phyloP scores from a whole-genome alignment of 352 stramenopile species.

The Globisporangium spiculum region DNA sequence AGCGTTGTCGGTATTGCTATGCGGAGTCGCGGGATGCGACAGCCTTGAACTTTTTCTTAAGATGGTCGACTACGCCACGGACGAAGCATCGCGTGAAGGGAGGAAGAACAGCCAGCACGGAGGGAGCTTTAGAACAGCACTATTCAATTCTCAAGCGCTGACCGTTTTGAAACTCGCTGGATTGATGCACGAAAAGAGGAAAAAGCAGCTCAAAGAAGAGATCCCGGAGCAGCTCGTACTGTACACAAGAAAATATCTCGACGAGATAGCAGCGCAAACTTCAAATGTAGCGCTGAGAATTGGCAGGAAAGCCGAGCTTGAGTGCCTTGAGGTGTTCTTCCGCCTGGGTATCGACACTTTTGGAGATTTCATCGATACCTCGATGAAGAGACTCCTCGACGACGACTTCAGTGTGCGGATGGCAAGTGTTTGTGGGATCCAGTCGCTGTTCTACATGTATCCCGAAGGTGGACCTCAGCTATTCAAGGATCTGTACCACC shows the following conservation, averaged over 20 bases:
- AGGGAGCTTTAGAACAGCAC: conserved; percentile 25
- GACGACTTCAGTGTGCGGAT: conserved; percentile 53
- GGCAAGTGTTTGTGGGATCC: conserved; percentile 40
- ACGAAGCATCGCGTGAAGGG: conserved; percentile 35
- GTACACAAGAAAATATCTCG: conserved; percentile 39
- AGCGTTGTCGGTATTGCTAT: conserved; percentile 54
- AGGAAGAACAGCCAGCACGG: conserved; percentile 21
- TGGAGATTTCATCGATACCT: conserved; percentile 44
- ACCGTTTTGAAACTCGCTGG: conserved; percentile 40
- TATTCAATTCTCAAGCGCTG: conserved; percentile 60
- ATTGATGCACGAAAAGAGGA: conserved; percentile 51
- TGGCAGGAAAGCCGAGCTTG: conserved; percentile 34
- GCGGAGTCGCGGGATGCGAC: conserved; percentile 48
- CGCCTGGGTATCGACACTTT: conserved; percentile 55
- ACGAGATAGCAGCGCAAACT: conserved; percentile 15
- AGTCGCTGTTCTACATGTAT: conserved; percentile 83
- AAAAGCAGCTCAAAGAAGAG: conserved; percentile 50
- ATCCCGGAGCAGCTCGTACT: conserved; percentile 42
- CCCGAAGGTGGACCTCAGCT: conserved; percentile 57
- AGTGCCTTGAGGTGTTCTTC: conserved; percentile 70
- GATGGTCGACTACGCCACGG: conserved; percentile 46
- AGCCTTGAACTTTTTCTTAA: conserved; percentile 57
- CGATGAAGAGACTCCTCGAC: conserved; percentile 49
- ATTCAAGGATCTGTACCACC: conserved; percentile 49
- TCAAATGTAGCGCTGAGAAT: conserved; percentile 26